These are phyloP conservation scores for Brassica cretica DNA, from an alignment of 345 rosid species.

Conservation along the genomic window DNA sequence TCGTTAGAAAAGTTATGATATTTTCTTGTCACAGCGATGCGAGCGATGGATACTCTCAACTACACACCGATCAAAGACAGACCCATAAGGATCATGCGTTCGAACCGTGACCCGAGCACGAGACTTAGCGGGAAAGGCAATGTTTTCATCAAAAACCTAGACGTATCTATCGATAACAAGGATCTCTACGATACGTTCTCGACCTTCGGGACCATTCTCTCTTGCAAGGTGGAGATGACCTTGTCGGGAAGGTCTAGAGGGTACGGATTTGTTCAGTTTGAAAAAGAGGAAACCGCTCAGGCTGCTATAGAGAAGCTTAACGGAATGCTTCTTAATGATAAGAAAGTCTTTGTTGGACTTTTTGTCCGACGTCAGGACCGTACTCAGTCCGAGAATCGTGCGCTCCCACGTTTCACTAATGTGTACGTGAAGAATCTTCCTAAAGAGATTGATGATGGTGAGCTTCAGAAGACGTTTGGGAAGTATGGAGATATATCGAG, in stretches of 20 bases:
- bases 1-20: not conserved
- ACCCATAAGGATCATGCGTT: slow-evolving; percentile 71
- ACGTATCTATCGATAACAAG: slow-evolving; percentile 56
- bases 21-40: slow-evolving; percentile 40
- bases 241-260: slow-evolving; percentile 52
- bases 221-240: slow-evolving; percentile 66
- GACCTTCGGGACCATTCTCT: slow-evolving; percentile 57
- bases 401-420: slow-evolving; percentile 49
- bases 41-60: slow-evolving; percentile 49
- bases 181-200: slow-evolving; percentile 56
- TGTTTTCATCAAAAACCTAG: slow-evolving; percentile 74
- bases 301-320: slow-evolving; percentile 55
- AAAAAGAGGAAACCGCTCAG: slow-evolving; percentile 56
- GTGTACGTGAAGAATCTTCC: slow-evolving; percentile 66
- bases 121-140: slow-evolving; percentile 66
- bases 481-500: slow-evolving; percentile 60
- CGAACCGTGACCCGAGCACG: slow-evolving; percentile 67
- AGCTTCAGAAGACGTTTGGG: slow-evolving; percentile 58
- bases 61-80: slow-evolving; percentile 58
- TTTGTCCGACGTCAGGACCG: slow-evolving; percentile 60
- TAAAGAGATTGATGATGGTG: slow-evolving; percentile 55
- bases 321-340: slow-evolving; percentile 69
- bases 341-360: slow-evolving; percentile 60
- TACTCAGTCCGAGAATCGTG: slow-evolving; percentile 31
- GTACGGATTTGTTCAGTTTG: slow-evolving; percentile 71